Evolutionary conservation across 176 grass and related monocot species (phyloP), one percentile per base, ranked within the genome.

Genomic region (Oryza glaberrima): DNA sequence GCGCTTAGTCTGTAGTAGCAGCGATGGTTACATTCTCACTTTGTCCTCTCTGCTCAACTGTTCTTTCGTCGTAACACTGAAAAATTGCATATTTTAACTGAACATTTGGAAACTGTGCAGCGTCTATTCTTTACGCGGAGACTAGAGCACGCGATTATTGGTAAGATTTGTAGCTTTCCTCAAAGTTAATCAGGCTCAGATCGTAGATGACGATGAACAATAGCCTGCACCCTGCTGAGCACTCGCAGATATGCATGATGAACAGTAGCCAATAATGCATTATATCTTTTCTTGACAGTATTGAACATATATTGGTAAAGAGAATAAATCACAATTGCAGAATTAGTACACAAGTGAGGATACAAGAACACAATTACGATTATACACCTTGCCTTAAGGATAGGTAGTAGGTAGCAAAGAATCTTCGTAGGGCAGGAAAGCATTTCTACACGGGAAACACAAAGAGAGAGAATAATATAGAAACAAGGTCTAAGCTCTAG

Each of bases 61-160:
- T 72, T 46, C 40, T 84, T 77, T 72, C 77, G 54, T 76, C 52
- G 72, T 45, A 60, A 43, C n/a, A 3, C 22, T 75, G 17, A 19
- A 76, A 16, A 56, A 69, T 70, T 43, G 49, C 35, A 52, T 63
- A 63, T 78, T 67, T 2, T 15, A 19, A 4, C 66, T 66, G 44
- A 8, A 9, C 8, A 73, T 51, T 60, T n/a, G 73, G 45, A 49
- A 49, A 49, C 45, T 48, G 15, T 68, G 54, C 17, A 51, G 58
- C 26, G 15, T 38, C 54, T 40, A 48, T 89, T 89, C 38, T 85
- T 89, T 48, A 49, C 43, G 61, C 60, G 79, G 79, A 86, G 61
- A 77, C 75, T 69, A 20, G 60, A 83, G 20, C 47, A n/a, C 36
- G 79, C 67, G 4, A 38, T 67, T 30, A 56, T 56, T 49, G 17